These are phyloP conservation scores for Nakazawaea molendinolei DNA, from an alignment of 805 yeast genomes.

Conservation along the genomic window DNA sequence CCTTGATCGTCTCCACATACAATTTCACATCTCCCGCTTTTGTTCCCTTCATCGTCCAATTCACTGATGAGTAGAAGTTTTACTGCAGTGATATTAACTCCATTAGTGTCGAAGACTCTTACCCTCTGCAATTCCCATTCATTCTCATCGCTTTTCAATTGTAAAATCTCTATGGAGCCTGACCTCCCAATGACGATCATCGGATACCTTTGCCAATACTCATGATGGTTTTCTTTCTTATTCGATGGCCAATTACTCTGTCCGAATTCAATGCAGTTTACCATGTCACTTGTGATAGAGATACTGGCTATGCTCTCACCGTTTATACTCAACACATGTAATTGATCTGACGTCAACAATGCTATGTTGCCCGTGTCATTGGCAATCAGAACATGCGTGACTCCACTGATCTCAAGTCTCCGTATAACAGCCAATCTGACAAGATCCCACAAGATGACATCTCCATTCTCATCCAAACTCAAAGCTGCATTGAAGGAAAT, in stretches of 20 bases:
- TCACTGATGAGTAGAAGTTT: conserved; percentile 27
- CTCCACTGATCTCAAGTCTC: conserved; percentile 19
- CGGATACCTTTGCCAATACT: conserved; percentile 30
- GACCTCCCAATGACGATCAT: conserved; percentile 30
- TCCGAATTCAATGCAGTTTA: conserved; percentile 17
- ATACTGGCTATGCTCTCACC: conserved; percentile 35
- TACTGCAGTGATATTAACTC: conserved; percentile 22
- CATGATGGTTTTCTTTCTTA: conserved; percentile 19
- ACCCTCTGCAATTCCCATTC: conserved; percentile 20
- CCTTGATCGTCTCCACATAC: conserved; percentile 52
- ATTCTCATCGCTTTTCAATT: conserved; percentile 19
- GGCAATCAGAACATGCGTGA: conserved; percentile 36
- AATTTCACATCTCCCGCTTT: conserved; percentile 27
- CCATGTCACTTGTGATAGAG: too few relatives aligned
- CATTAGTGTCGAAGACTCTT: conserved; percentile 19
- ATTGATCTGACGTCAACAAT: conserved; percentile 20
- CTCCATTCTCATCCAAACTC: conserved; percentile 49
- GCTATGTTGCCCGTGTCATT: conserved; percentile 51
- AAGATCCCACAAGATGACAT: conserved; percentile 59
- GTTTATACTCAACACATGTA: conserved; percentile 44
- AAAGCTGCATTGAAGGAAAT: conserved; percentile 47
- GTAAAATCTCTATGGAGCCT: conserved; percentile 26
- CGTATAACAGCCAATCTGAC: conserved; percentile 45
- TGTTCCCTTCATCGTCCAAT: conserved; percentile 28
- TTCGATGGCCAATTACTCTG: conserved; percentile 15